Base-by-base conservation (phyloP, 768 basidiomycete species). In the Russula sp. region DNA sequence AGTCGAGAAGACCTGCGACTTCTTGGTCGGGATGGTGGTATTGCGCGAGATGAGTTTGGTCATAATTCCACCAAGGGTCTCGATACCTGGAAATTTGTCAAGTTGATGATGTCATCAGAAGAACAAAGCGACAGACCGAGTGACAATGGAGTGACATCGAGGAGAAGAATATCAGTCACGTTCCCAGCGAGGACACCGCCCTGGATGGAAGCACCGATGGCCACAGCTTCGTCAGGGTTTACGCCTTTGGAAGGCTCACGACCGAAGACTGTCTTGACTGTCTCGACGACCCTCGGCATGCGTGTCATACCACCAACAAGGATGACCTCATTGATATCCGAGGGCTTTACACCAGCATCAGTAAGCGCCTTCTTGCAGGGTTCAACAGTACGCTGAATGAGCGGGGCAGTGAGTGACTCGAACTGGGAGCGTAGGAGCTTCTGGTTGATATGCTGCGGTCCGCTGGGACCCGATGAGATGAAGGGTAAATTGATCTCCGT, bases 21-120 rank as follows among this genome's bases (percentile, higher is more conserved):
- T 99, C 84, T 99, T 99, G 69, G 96, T 98, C 5, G 97, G 97
- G 77, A 98, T 98, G 62, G 97, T 98, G 11, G 97, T 99, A 80
- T 99, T 99, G 63, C 97, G 89, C 72, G 82, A 88, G 77, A 99
- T 99, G 49, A 99, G 85, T 77, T 98, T 96, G 68, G 96, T 98
- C 93, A 99, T 98, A 77, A 99, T 98, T 72, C 97, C 97, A 68
- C 97, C 95, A 66, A 98, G 92, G 11, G 96, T 98, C 78, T 97
- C 94, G 59, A 94, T 94, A 79, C 85, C 85, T 80, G 37, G n/a
- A 16, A 40, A 22, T n/a, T 14, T 45, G 13, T 53, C 27, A 62
- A 40, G 9, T 13, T 6, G 14, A 64, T 14, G 51, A 6, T 4
- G 44, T 53, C 0, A 49, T 32, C 48, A 27, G 10, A 22, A n/a